Evolutionary conservation across 2,329 filamentous ascomycete genomes (phyloP).

Genomic region (Blastomyces percursus): DNA sequence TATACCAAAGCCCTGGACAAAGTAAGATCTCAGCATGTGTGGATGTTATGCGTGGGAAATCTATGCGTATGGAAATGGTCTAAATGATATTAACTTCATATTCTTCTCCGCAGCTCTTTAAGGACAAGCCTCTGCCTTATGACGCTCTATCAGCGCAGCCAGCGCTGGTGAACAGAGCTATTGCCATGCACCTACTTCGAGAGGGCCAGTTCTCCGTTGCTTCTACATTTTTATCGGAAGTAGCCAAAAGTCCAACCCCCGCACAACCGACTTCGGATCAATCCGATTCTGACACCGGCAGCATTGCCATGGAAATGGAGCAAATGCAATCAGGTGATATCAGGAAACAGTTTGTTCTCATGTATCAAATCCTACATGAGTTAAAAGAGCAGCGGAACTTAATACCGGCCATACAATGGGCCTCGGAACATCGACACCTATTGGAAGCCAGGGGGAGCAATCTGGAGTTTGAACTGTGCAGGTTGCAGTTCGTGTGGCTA

Average conservation of each 20-base stretch:
- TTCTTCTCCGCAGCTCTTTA: conserved; percentile 45
- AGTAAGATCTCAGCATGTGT: conserved; percentile 35
- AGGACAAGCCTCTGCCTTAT: conserved; percentile 58
- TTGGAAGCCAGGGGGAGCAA: conserved; percentile 80
- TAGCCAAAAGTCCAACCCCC: conserved; percentile 37
- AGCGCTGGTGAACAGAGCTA: conserved; percentile 75
- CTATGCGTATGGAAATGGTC: neutral
- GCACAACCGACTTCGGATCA: conserved; percentile 21
- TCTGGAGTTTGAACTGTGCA: conserved; percentile 86
- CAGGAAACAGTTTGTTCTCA: conserved; percentile 71
- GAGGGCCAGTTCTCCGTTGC: conserved; percentile 90
- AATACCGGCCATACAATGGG: conserved; percentile 77
- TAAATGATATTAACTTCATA: neutral
- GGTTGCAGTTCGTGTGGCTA: conserved; percentile 80
- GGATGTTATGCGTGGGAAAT: neutral
- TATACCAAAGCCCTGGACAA: conserved; percentile 80
- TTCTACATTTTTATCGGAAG: conserved; percentile 70
- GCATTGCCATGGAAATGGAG: conserved; percentile 42
- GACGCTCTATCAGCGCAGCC: conserved; percentile 68
- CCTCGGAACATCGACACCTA: conserved; percentile 54
- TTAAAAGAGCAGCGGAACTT: conserved; percentile 63
- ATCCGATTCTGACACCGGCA: conserved; percentile 28
- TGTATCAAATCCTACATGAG: conserved; percentile 80
- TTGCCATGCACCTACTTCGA: conserved; percentile 90
- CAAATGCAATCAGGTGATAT: conserved; percentile 55